Base-by-base conservation (phyloP, 371 early-diverging fungal genomes). In the Lichtheimia ramosa region DNA sequence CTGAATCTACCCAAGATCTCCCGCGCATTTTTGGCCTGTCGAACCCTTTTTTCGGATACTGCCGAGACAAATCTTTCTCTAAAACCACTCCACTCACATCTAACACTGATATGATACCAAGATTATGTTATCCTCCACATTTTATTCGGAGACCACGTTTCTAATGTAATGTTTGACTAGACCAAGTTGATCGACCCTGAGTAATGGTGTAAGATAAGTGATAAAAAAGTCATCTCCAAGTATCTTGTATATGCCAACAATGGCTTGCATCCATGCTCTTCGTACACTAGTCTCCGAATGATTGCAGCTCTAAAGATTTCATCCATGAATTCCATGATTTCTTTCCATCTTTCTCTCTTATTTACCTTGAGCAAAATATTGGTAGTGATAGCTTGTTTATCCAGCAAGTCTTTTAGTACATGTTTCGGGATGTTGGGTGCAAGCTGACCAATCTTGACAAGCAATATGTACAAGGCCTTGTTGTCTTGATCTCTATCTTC, bases 191-290 rank as follows among this genome's bases (percentile, higher is more conserved):
- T 71, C 72, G 3, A 42, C 25, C 15, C 68, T 61, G 15, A 71
- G 56, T 16, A 51, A 59, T 14, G 54, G 54, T 15, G 62, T 18
- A 3, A 70, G 43, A 51, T 65, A 59, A 12, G n/a, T 41, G 27
- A 61, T 55, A 21, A 70, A 34, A 46, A 62, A 65, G 0, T 46
- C 46, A 43, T 67, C 68, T 6, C 74, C 74, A 3, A 74, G 25
- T 1, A 58, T 46, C 20, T 59, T 39, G 46, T 67, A 54, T 10
- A 74, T 63, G 21, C 61, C 65, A 13, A 70, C 66, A 16, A 70
- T 43, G 8, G 74, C 64, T 21, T 68, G 51, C 2, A 74, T 65
- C 46, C 74, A 66, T 15, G 70, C 56, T 48, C 61, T 50, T 34
- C 74, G 57, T 4, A 74, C 63, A 5, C 56, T 50, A 7, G 62